Percentiles rank a stretch among this genome's conserved stretches.
phyloP scores from a whole-genome alignment of 768 basidiomycete genomes.

The Peribolospora baueri region DNA sequence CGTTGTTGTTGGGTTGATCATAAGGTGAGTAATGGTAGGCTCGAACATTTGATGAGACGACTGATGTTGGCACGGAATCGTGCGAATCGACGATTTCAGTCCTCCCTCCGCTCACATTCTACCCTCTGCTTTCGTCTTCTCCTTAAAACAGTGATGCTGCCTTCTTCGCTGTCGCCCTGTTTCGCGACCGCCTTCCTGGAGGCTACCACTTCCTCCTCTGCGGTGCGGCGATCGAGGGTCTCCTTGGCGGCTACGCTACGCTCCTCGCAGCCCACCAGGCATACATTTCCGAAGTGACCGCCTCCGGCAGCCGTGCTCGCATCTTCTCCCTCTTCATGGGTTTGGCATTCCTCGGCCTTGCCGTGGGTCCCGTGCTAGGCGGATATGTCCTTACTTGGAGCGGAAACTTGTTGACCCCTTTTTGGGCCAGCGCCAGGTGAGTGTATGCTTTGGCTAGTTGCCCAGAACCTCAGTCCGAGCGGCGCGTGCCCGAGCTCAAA shows the following conservation, averaged over 20 bases:
- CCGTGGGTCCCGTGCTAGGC: slow-evolving; percentile 16
- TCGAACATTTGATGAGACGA: not conserved
- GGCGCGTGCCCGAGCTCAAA: no score
- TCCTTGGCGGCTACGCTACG: slow-evolving; percentile 20
- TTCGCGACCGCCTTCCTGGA: not conserved
- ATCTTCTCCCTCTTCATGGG: slow-evolving; percentile 17
- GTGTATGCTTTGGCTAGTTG: no score
- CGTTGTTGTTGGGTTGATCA: slow-evolving; percentile 16
- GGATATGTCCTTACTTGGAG: slow-evolving; percentile 7
- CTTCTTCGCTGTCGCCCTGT: not conserved
- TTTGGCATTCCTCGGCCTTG: slow-evolving; percentile 21
- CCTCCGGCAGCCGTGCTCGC: slow-evolving; percentile 14
- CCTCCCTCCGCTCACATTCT: slow-evolving; percentile 1
- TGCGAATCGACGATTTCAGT: not conserved
- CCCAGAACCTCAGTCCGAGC: no score
- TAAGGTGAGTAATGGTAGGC: slow-evolving; percentile 13
- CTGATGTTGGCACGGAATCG: slow-evolving; percentile 2
- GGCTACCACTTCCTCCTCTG: slow-evolving; percentile 18
- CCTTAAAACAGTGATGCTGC: not conserved
- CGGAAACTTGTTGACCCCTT: not conserved
- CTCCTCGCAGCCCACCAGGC: slow-evolving; percentile 17
- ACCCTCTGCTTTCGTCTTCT: not conserved
- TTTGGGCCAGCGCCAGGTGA: not conserved
- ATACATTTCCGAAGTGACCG: slow-evolving; percentile 20
- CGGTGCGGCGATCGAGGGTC: slow-evolving; percentile 20